These are phyloP conservation scores for Grammothele lineata DNA, from an alignment of 768 basidiomycete genomes.

Conservation along the genomic window DNA sequence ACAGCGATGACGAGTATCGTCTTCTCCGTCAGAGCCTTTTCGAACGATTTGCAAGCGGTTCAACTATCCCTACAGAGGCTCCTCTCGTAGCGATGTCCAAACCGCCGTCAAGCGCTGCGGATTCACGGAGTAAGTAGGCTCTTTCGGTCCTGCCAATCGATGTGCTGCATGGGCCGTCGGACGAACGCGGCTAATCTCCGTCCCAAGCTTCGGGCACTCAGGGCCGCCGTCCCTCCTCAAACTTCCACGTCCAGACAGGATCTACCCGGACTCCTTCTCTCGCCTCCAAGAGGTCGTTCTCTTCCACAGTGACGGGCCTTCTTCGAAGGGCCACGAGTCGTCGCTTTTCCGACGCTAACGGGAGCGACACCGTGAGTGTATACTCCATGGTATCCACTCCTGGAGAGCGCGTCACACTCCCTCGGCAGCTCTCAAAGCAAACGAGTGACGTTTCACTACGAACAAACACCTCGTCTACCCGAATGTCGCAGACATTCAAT, in stretches of 20 bases:
- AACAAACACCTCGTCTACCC: slow-evolving; percentile 39
- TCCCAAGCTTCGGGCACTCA: slow-evolving; percentile 16
- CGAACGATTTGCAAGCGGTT: slow-evolving; percentile 63
- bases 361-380: slow-evolving; percentile 26
- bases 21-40: slow-evolving; percentile 81
- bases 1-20: slow-evolving; percentile 85
- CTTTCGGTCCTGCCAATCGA: slow-evolving; percentile 9
- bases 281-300: slow-evolving; percentile 31
- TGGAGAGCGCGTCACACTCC: slow-evolving; percentile 17
- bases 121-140: slow-evolving; percentile 15
- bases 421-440: slow-evolving; percentile 40
- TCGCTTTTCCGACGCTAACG: slow-evolving; percentile 16
- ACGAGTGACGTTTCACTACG: slow-evolving; percentile 45
- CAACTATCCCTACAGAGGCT: slow-evolving; percentile 55
- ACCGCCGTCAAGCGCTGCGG: slow-evolving; percentile 7
- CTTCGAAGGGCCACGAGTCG: slow-evolving; percentile 30
- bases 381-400: slow-evolving; percentile 23
- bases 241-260: slow-evolving; percentile 21
- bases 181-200: no score
- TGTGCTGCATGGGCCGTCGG: slow-evolving; percentile 3
- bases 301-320: slow-evolving; percentile 32
- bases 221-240: slow-evolving; percentile 19
- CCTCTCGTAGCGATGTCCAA: slow-evolving; percentile 54
- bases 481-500: slow-evolving; percentile 22
- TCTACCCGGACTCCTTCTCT: slow-evolving; percentile 23